Percentiles rank a stretch among this genome's conserved stretches.
Evolutionary conservation across 2,329 filamentous ascomycete species (phyloP).

Genomic region (Blastomyces emzantsi): DNA sequence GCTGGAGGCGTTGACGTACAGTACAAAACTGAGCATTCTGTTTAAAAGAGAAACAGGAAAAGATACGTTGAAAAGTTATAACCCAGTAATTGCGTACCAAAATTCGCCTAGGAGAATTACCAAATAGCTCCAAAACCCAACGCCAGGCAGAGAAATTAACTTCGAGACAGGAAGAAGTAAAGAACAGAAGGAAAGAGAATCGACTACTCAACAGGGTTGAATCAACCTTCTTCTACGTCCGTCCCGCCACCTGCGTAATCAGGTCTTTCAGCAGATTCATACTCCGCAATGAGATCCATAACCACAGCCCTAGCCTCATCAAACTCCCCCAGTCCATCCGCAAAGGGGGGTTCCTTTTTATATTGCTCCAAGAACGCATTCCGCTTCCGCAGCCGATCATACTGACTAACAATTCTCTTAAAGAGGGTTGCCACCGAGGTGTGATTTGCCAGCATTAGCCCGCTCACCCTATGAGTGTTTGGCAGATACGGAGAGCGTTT

Average conservation of each 20-base stretch:
- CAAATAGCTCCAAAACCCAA: neutral
- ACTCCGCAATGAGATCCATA: slow-evolving; percentile 82
- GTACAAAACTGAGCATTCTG: slow-evolving; percentile 18
- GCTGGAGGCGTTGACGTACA: slow-evolving; percentile 21
- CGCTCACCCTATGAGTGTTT: slow-evolving; percentile 88
- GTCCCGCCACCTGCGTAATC: slow-evolving; percentile 64
- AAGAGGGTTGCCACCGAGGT: slow-evolving; percentile 96
- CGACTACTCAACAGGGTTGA: neutral
- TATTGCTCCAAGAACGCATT: slow-evolving; percentile 96
- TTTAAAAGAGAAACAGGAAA: neutral
- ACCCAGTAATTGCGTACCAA: neutral
- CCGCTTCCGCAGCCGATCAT: slow-evolving; percentile 87
- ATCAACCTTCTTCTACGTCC: slow-evolving; percentile 13
- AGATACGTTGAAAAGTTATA: neutral
- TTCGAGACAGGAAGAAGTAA: neutral
- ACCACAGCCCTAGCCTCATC: slow-evolving; percentile 92
- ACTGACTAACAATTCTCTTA: slow-evolving; percentile 85
- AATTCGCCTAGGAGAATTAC: neutral
- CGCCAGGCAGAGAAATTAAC: neutral
- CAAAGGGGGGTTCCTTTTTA: slow-evolving; percentile 89
- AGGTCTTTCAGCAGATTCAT: slow-evolving; percentile 85
- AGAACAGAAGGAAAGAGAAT: neutral
- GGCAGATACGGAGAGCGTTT: slow-evolving; percentile 95
- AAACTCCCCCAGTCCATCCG: slow-evolving; percentile 86
- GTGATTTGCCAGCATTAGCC: slow-evolving; percentile 96